Base-by-base conservation (phyloP, 306 rosid genomes). In the Casuarina glauca region DNA sequence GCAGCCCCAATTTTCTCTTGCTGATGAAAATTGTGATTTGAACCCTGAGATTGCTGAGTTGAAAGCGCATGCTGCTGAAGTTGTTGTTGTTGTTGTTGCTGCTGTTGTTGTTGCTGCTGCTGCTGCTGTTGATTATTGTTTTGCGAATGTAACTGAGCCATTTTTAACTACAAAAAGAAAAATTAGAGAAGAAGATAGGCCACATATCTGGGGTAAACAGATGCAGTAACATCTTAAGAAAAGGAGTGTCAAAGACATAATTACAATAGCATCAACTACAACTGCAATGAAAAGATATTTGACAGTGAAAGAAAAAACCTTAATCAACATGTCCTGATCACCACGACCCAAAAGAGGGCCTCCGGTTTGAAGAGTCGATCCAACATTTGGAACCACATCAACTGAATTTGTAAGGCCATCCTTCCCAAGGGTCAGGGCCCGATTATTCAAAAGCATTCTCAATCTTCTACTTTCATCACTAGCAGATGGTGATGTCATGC, bases 1-100 rank as follows among this genome's bases (percentile, higher is more conserved):
- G 89, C 90, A 79, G 90, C 93, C 55, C 89, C 97, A 75, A 87
- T 88, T 82, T 93, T 96, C 83, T 96, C 99, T 87, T 91, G 98
- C 79, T 85, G 99, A 50, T 91, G 99, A 80, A 91, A 75, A 83
- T 80, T 96, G 78, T 86, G 94, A 82, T 84, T 96, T 64, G 98
- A 87, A 73, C 79, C 70, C 80, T 91, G 99, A 52, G 96, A 80
- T 80, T 91, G 99, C 86, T 88, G 98, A 86, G 79, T 90, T 32
- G 96, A 89, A 82, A 96, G 99, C 76, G 90, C 76, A 49, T 91
- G 97, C 82, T 89, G 98, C 86, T 88, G 98, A 85, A 90, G 89
- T 75, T 88, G 96, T 67, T 87, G 93, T 45, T 87, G 85, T 83
- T 90, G 72, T 76, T 80, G 80, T 71, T 87, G 32, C 68, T 87